Conservation (phyloP, 805 yeast genomes). For the Kuraishia capsulata region DNA sequence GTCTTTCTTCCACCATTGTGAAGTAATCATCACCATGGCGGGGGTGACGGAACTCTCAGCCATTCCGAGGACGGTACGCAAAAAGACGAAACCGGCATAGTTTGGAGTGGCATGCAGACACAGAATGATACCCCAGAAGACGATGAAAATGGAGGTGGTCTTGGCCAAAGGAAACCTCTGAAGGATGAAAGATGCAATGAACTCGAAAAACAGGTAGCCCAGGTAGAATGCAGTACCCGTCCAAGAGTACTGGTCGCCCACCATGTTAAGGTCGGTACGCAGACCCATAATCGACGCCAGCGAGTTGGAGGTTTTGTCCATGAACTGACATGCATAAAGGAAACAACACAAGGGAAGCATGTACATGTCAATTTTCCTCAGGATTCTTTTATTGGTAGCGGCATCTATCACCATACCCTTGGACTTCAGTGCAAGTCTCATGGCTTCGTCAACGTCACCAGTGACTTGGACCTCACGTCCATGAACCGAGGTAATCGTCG, state of each 20-base stretch:
- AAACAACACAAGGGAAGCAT: conserved; percentile 38
- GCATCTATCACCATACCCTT: conserved; percentile 17
- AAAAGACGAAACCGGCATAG: conserved; percentile 33
- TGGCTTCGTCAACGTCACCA: conserved; percentile 37
- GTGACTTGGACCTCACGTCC: conserved; percentile 8
- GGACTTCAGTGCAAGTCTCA: conserved; percentile 28
- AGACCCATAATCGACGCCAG: conserved; percentile 27
- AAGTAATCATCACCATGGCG: conserved; percentile 40
- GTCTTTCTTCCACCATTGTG: conserved; percentile 43
- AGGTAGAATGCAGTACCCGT: conserved; percentile 21
- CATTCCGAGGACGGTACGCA: conserved; percentile 38
- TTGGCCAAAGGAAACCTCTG: conserved; percentile 24
- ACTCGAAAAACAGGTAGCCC: conserved; percentile 21
- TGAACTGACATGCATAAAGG: conserved; percentile 39
- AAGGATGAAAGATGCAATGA: conserved; percentile 25
- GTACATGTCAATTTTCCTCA: conserved; percentile 37
- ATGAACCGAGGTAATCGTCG: conserved; percentile 9
- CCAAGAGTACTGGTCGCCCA: conserved; percentile 19
- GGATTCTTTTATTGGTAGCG: conserved; percentile 6
- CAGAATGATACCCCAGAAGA: conserved; percentile 24
- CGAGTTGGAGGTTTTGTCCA: conserved; percentile 28
- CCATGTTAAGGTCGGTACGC: conserved; percentile 24
- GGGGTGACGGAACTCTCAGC: conserved; percentile 46
- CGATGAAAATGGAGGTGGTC: conserved; percentile 17
- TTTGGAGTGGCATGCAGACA: conserved; percentile 21